Base-by-base conservation (phyloP, 352 stramenopile genomes). In the Globisporangium middletonii region DNA sequence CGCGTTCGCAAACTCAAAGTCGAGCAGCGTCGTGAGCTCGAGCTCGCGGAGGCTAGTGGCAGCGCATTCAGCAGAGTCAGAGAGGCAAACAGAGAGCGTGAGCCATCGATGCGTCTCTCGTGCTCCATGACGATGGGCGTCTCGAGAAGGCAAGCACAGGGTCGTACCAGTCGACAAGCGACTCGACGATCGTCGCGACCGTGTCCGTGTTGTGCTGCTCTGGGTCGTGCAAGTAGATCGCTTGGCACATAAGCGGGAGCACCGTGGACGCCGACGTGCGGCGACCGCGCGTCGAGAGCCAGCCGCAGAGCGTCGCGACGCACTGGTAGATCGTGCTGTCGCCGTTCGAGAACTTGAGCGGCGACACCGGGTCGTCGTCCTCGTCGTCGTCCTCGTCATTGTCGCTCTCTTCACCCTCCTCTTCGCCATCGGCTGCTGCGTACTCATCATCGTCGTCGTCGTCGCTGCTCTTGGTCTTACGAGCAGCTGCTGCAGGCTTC, bases 1-100 rank as follows among this genome's bases (percentile, higher is more conserved):
- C 1, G 73, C 67, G 27, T 68, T 75, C 19, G 64, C 62, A 33
- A 78, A 86, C n/a, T 89, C 73, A 43, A 92, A 89, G 45, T 89
- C 76, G 50, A 42, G 30, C 16, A 78, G 57, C 12, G 62, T 53
- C 3, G 53, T 55, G 12, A 88, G 43, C n/a, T 75, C 33, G 0
- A 72, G 33, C 0, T 70, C 59, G 16, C 72, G 60, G 9, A 89
- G 35, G n/a, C 81, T 91, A 35, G 52, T 9, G 53, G 3, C 26
- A 54, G 13, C 4, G 33, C 30, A 38, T 12, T 6, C 1, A 19
- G 5, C 11, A 23, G 33, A 11, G n/a, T n/a, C 33, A 38, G 33
- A 38, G 30, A 12, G 33, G 4, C 2, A 5, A 28, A 8, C 35
- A 41, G 35, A n/a, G 23, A 38, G 30, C 4, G 26, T 18, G 2